A percentile compares a stretch with the other conserved stretches of the same genome.
Evolutionary conservation across 768 basidiomycete species (phyloP).

Genomic region (Xanthoconium purpureum): DNA sequence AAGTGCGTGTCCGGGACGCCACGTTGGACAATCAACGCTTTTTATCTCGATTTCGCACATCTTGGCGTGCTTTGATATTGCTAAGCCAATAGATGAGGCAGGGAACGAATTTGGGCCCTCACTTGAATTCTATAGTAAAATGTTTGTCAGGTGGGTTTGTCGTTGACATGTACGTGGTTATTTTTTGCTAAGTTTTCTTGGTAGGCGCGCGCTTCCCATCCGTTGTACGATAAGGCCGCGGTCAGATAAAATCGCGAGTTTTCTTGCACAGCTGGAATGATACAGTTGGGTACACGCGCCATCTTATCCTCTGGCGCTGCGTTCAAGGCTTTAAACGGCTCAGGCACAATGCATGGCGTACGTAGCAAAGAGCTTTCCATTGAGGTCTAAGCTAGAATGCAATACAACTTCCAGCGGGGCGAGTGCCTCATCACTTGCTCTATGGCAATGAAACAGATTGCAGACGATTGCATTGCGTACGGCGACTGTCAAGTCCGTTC

Average conservation of each 20-base stretch:
- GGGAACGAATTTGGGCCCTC: not conserved
- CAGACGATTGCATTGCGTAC: no score
- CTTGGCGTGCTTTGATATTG: not conserved
- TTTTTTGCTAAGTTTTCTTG: not conserved
- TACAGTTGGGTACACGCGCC: no score
- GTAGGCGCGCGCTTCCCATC: not conserved
- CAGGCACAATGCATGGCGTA: no score
- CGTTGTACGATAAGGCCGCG: not conserved
- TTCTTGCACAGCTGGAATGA: not conserved
- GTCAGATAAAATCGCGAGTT: not conserved
- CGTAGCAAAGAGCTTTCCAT: no score
- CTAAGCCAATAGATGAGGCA: not conserved
- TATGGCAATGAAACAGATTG: no score
- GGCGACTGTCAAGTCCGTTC: no score
- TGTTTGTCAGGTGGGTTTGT: not conserved
- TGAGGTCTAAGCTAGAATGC: no score
- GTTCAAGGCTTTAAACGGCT: no score
- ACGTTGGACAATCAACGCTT: not conserved
- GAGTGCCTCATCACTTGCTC: no score
- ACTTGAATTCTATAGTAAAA: not conserved
- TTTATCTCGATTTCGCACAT: not conserved
- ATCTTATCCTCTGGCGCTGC: no score
- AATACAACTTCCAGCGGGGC: no score
- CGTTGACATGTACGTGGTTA: not conserved
- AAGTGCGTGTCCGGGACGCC: constrained; percentile 2